Percentiles rank a stretch among this genome's conserved stretches.
Conservation (phyloP, 176 grass and related monocot genomes). For the Echinochloa phyllopogon region DNA sequence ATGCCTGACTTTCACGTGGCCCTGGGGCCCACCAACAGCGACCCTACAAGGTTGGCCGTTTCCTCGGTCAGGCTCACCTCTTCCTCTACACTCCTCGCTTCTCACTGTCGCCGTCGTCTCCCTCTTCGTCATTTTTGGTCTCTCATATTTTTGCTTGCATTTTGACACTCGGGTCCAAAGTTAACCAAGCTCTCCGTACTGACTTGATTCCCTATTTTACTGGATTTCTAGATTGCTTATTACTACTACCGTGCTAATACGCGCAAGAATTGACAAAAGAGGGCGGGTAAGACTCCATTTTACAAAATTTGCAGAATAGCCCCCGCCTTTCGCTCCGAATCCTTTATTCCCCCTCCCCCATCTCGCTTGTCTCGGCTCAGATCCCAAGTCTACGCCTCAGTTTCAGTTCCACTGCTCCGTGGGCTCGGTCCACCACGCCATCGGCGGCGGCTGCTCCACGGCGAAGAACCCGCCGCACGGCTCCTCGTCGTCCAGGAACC, state of each 20-base stretch:
- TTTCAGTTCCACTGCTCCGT: constrained; percentile 57
- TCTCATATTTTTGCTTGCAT: not conserved
- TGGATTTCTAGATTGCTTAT: not conserved
- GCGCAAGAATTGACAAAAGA: constrained; percentile 20
- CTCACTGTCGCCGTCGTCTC: constrained; percentile 23
- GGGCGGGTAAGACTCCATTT: constrained; percentile 22
- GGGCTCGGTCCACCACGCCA: constrained; percentile 72
- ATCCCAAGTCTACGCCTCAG: not conserved
- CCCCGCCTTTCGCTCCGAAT: constrained; percentile 8
- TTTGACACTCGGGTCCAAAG: constrained; percentile 22
- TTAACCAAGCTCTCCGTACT: not conserved
- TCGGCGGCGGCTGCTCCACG: constrained; percentile 69
- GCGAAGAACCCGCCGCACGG: constrained; percentile 66
- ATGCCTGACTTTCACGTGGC: constrained; percentile 51
- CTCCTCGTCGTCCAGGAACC: constrained; percentile 64
- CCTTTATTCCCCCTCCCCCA: constrained; percentile 37
- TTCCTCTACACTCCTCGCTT: constrained; percentile 13
- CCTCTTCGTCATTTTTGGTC: not conserved
- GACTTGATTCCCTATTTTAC: not conserved
- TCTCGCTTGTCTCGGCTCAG: not conserved
- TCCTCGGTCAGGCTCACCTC: not conserved
- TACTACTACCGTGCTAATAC: not conserved
- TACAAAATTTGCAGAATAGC: constrained; percentile 54
- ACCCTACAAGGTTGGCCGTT: constrained; percentile 36
- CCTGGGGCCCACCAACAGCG: constrained; percentile 37